Evolutionary conservation across 1,139 yeast species (phyloP), one percentile per base, ranked within the genome.

Genomic region (Debaryomyces psychrophilus): DNA sequence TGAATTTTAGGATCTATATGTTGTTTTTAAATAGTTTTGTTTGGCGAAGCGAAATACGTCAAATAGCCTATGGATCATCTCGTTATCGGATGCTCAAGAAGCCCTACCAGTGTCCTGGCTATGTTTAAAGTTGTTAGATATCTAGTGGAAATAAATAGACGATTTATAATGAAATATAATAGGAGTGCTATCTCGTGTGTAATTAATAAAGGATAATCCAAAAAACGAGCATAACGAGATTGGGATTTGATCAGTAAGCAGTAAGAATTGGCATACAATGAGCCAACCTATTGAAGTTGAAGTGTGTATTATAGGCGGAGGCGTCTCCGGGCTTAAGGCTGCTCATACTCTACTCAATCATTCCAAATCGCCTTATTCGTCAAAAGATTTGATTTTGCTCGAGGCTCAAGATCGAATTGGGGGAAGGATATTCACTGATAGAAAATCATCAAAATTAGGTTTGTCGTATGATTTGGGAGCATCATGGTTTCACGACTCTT

Each of bases 401-500:
- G 85, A 80, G 56, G 83, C 82, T 3, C 81, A 79, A 56, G 71
- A 71, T 53, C 60, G 76, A 22, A 50, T 78, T 26, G 84, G 84
- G 4, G 84, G 83, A 4, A 58, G 83, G 42, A 60, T 77, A 41
- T 50, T 52, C 38, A 69, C 74, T 7, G 65, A 67, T 43, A 53
- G 59, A 15, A 51, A 57, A 1, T 57, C 60, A 37, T 68, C 75
- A 11, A 64, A 64, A 43, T 46, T 69, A 8, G 77, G 76, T 1
- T 56, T 59, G 20, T 46, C 57, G 5, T 85, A 85, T 59, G 97
- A 90, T 62, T 55, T 89, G 17, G 97, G 97, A 0, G 96, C 95
- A 0, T 81, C 92, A 3, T 90, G 97, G 97, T 86, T 87, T 57
- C 97, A 90, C 60, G 96, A 89, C 57, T 81, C 90, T 0, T 67